Evolutionary conservation across 2,329 filamentous ascomycete species (phyloP), one percentile per base, ranked within the genome.

Genomic region (Ploettnerulaceae sp.): DNA sequence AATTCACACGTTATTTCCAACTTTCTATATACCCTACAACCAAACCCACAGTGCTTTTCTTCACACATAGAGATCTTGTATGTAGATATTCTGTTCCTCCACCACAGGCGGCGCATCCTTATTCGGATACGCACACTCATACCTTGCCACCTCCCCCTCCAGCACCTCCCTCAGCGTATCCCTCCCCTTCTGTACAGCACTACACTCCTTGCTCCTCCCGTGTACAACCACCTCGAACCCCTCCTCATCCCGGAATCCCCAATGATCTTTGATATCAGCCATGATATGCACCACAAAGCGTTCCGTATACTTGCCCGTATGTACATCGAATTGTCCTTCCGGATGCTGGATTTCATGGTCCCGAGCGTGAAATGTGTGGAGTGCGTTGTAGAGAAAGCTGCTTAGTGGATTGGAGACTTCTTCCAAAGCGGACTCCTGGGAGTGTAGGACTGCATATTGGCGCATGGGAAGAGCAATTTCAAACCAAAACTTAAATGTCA

Each of bases 401-500:
- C 43, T 54, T 5, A 59, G 40, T 12, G 47, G 29, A 28, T 41
- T 29, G 12, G 44, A 48, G 33, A 59, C 47, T 36, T 46, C 43
- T 14, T 45, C 38, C 6, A 54, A 7, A 3, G 34, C 26, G 2
- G n/a, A 14, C 17, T 40, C n/a, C 21, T 42, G 36, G 15, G 48
- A 32, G 18, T 51, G 18, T 7, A 39, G 26, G 5, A 20, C 36
- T 9, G 51, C 43, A 32, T 53, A 57, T 35, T 52, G 46, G 6
- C 46, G 49, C 29, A 57, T 40, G 7, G 49, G 41, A 29, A 53
- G 51, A 6, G 45, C 40, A 8, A 56, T 47, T n/a, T 52, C 46
- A 35, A 57, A 40, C 57, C 55, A 61, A 41, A 61, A 62, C 31
- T 53, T 50, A 32, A 50, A 49, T 8, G 43, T 43, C 15, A 53